These are phyloP conservation scores for Phytophthora hibernalis DNA, from an alignment of 352 stramenopile species.

Conservation along the genomic window DNA sequence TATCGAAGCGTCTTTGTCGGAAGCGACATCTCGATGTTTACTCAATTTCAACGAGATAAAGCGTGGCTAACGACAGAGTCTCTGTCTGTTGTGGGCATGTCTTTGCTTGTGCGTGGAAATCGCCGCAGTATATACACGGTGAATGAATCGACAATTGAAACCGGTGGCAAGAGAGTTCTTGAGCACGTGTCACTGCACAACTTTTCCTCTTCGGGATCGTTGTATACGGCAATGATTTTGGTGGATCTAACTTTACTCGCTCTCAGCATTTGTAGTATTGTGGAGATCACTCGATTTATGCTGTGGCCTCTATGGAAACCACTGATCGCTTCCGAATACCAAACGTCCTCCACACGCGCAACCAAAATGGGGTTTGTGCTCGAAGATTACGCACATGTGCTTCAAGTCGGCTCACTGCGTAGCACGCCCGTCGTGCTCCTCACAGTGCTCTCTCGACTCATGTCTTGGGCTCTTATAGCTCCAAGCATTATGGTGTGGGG, in stretches of 20 bases:
- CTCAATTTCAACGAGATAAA: conserved; percentile 36
- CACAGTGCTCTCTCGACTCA: conserved; percentile 43
- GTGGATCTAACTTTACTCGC: conserved; percentile 47
- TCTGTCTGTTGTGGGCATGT: conserved; percentile 43
- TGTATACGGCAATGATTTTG: conserved; percentile 58
- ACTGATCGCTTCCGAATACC: conserved; percentile 20
- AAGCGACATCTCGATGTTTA: conserved; percentile 13
- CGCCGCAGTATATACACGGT: conserved; percentile 29
- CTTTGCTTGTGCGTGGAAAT: conserved; percentile 45
- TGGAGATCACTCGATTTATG: conserved; percentile 45
- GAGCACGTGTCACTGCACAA: conserved; percentile 48
- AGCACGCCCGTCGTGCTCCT: conserved; percentile 46
- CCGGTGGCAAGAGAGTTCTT: conserved; percentile 16
- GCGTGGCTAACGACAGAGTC: conserved; percentile 33
- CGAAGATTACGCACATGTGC: conserved; percentile 44
- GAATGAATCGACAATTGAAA: conserved; percentile 5
- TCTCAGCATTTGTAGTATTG: conserved; percentile 36
- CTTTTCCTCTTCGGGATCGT: conserved; percentile 47
- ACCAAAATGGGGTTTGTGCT: conserved; percentile 43
- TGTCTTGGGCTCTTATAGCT: conserved; percentile 63
- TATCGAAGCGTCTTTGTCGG: conserved; percentile 46
- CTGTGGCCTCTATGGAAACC: conserved; percentile 42
- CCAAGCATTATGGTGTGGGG: conserved; percentile 41
- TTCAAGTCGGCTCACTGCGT: conserved; percentile 47
- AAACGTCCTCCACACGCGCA: conserved; percentile 27